Base-by-base conservation (phyloP, 306 rosid genomes). In the Benincasa hispida region DNA sequence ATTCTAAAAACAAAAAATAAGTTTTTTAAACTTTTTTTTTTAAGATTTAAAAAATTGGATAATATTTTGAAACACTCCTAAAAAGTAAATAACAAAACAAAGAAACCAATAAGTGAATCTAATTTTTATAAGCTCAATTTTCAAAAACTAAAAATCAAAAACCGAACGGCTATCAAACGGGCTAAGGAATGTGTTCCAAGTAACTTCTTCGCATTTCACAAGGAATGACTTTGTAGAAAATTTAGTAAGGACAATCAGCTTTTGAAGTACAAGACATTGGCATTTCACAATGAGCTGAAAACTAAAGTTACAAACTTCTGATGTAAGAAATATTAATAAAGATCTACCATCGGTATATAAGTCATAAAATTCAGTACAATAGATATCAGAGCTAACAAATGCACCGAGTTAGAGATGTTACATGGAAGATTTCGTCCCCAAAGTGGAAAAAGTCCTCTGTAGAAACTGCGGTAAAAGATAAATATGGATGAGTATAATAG, bases 391-490 rank as follows among this genome's bases (percentile, higher is more conserved):
- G 55, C n/a, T 35, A 72, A 51, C 15, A 19, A 19, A 72, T 39
- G 32, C 39, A 82, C 47, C 11, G 78, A 47, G 32, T 73, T 11
- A 77, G 85, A 83, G 76, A 84, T 48, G 57, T 84, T 86, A 88
- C 92, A 90, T 84, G 96, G 96, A 81, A 90, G 86, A 85, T 88
- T 90, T 77, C 96, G 89, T 73, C 92, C 87, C 95, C 95, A 90
- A 62, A 90, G 84, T 75, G 95, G 92, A 54, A 86, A 65, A 82
- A 88, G 86, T 19, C 95, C 92, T 77, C 76, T 77, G 80, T 85
- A 90, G 74, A 88, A 86, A 81, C 94, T 89, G 87, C 84, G 83
- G 75, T 68, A 24, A 60, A 63, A 48, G 41, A 50, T 74, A 15
- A 3, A 67, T 14, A 60, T 51, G 9, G 7, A 51, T 78, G 63